phyloP scores from a whole-genome alignment of 805 yeast species.

The Zygoascus tannicola region DNA sequence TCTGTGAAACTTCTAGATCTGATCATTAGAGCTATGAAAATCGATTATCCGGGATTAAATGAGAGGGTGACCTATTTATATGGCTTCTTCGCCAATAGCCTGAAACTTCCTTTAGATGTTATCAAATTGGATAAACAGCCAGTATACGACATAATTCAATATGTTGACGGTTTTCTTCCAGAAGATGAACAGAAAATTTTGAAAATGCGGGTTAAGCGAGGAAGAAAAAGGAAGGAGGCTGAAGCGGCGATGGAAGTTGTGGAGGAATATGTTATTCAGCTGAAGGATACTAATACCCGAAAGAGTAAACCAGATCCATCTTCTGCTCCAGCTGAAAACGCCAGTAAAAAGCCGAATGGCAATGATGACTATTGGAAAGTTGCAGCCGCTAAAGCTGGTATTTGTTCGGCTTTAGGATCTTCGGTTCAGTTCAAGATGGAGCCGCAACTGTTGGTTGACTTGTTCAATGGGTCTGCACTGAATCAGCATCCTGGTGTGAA shows the following conservation, averaged over 20 bases:
- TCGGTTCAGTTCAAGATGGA: conserved; percentile 19
- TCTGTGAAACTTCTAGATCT: conserved; percentile 39
- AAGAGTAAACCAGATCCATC: background rate
- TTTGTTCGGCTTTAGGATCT: conserved; percentile 16
- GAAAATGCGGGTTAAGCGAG: conserved; percentile 11
- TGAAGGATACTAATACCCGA: conserved; percentile 3
- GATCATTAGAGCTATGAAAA: conserved; percentile 43
- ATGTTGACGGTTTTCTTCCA: conserved; percentile 1
- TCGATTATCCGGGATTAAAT: conserved; percentile 49
- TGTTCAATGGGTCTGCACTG: conserved; percentile 19
- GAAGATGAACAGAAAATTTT: conserved; percentile 14
- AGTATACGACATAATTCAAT: conserved; percentile 7
- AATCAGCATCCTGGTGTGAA: conserved; percentile 56
- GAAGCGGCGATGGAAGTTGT: conserved; percentile 14
- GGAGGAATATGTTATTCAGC: conserved; percentile 6
- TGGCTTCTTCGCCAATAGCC: conserved; percentile 30
- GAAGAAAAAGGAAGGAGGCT: conserved; percentile 9
- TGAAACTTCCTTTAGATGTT: conserved; percentile 39
- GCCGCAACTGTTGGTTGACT: conserved; percentile 8
- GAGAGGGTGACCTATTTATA: conserved; percentile 46
- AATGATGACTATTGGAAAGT: conserved; percentile 19
- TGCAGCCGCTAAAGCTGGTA: conserved; percentile 12
- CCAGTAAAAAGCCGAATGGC: conserved; percentile 4
- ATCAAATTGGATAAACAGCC: conserved; percentile 8
- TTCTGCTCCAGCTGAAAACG: background rate